Base-by-base conservation (phyloP, 2,329 filamentous ascomycete species). In the Monosporascus cannonballus region DNA sequence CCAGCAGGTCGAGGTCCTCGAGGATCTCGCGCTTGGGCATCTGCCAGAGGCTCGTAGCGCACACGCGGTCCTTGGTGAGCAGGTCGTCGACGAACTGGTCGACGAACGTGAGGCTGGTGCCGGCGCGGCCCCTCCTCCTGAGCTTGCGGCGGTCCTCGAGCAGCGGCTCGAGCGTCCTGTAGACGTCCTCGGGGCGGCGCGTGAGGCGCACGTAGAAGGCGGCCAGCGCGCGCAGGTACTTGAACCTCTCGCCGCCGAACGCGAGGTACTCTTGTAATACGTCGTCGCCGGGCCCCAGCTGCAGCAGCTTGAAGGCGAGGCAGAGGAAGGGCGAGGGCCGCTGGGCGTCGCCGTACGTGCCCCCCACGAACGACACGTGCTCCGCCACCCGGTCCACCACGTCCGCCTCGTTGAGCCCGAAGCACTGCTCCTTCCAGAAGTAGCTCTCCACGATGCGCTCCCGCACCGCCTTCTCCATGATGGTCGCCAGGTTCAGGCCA, bases 381-480 rank as follows among this genome's bases (percentile, higher is more conserved):
- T 93, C 87, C 25, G 90, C 88, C 0, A 95, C 92, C 59, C 94
- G 89, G 73, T 96, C 90, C 63, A 96, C 87, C 6, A 99, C 76
- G 70, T 85, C 82, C 50, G 83, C 83, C 67, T 86, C 84, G 74
- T 97, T 99, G 59, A 99, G 79, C 42, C 89, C 94, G 72, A 97
- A 99, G 70, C 94, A 96, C 74, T 96, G 92, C 73, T 97, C 94
- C 72, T 96, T 96, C 88, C 91, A 99, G 76, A 96, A 99, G 74
- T 96, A 95, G 50, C 85, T 90, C 67, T 96, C 91, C 61, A 92
- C 85, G 71, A 99, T 96, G 67, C 94, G 91, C 73, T 99, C 94
- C 67, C 89, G 89, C 59, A 96, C 90, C 41, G 91, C 88, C 70
- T 96, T 96, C 71, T 97, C 93, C 80, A 97, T 89, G 55, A 97